Evolutionary conservation across 768 basidiomycete species (phyloP), one percentile per base, ranked within the genome.

Genomic region (Agaricus sinodeliciosus): DNA sequence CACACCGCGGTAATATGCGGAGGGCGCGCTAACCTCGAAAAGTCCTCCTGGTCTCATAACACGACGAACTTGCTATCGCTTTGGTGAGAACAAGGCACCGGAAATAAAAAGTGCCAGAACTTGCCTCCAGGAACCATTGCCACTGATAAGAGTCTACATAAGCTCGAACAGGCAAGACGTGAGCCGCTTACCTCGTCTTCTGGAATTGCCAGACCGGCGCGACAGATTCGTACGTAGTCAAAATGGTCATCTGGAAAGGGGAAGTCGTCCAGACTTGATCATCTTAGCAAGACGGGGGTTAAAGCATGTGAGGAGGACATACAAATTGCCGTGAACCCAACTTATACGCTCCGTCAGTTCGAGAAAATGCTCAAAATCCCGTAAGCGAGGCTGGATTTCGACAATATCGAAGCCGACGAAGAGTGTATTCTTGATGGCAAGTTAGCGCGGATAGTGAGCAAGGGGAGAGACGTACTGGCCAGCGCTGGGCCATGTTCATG

Each of bases 311-410:
- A 48, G 5, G n/a, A 42, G 46, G 41, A 49, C 42, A 43, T 58
- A 87, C 87, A 89, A 62, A 60, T 87, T 82, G 36, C 81, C 84
- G 51, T 81, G 80, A 0, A 83, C 72, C 87, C 87, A 89, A 62
- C 70, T 70, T 12, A 87, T 62, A 48, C 85, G 76, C 9, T 65
- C 63, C 2, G 77, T 65, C 5, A 85, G 58, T 44, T 72, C 67
- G 16, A 67, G 66, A 48, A 71, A 63, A 15, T 73, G 62, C 3
- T 70, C 61, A 3, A 74, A 59, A 9, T 58, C 50, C 18, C 69
- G 62, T 9, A 81, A 59, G 26, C 67, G 69, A 9, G 85, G 85
- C 57, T 88, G 86, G 25, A 78, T 69, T 3, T 71, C 59, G 22
- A 67, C 67, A 25, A 79, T 65, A 59, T 89, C 86, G 54, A 81